Evolutionary conservation across 2,329 filamentous ascomycete species (phyloP), one percentile per base, ranked within the genome.

Genomic region (Tolypocladium ophioglossoides): DNA sequence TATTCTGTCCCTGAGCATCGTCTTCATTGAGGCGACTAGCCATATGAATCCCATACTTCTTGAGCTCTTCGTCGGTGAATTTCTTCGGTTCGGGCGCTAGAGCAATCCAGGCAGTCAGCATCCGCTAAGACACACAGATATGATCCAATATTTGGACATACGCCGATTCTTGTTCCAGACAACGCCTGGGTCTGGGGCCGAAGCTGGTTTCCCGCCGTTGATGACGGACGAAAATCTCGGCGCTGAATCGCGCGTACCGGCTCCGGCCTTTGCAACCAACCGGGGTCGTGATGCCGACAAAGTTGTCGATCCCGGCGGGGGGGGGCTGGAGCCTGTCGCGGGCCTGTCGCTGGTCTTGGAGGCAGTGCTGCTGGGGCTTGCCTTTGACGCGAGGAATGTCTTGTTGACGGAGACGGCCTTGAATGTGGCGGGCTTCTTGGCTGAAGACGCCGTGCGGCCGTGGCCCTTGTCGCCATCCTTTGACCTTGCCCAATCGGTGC

Each of bases 161-260:
- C 88, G 87, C 75, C 85, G 79, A 68, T 94, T 95, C 72, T 91
- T 91, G 73, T 94, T 95, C 89, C 89, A 95, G 41, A 95, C 88
- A 52, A 80, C 86, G 68, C 75, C 87, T 34, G 81, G 78, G 68
- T 91, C 87, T 16, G 88, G 86, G 30, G 82, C 83, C 56, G 79
- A 66, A 20, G 78, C 76, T 37, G 78, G 64, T 58, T 85, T 84
- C 52, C 79, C 79, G 57, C 82, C 80, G 63, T 83, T 85, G 63
- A 77, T 61, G 9, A 65, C 63, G 8, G 66, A 68, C 9, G 71
- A 65, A 40, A 73, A 70, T 53, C 74, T 70, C 8, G 74, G 69
- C 18, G 70, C 69, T 20, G 78, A 75, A 59, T 81, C 81, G 51
- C 80, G 76, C 47, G 81, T 70, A 48, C 77, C 80, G 59, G 78